Evolutionary conservation across 2,329 filamentous ascomycete species (phyloP), one percentile per base, ranked within the genome.

Genomic region (Dactylellina drechsleri): DNA sequence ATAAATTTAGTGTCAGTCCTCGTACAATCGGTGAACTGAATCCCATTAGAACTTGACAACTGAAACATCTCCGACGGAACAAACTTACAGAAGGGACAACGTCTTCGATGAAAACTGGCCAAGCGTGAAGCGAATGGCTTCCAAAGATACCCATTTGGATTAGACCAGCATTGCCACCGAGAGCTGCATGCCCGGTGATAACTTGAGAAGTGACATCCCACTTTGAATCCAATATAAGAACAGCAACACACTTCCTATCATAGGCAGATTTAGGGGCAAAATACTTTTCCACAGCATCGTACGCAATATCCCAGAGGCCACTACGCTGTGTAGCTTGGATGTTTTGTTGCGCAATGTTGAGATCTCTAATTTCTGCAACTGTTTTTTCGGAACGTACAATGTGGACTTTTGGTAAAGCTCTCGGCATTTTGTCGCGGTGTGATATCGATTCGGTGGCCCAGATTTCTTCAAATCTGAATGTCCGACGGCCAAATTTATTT

Each of bases 391-490:
- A 87, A 68, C 92, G 88, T 77, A 99, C 89, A 66, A 98, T 83
- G 81, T 98, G 94, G 26, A 99, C 85, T 79, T 92, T 94, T 12
- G 94, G 93, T 82, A 98, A 93, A 40, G 92, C 97, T 76, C 94
- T 90, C 62, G 78, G 77, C 88, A 95, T 93, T 23, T 87, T 87
- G 80, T 98, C 95, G 45, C 90, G 89, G 78, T 87, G 86, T 73
- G 91, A 94, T 72, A 92, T 85, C 1, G 92, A 91, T 6, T 93
- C 93, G 1, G 89, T 88, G 75, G 91, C 91, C 95, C 95, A 98
- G 81, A 97, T 92, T 82, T 99, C 95, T 79, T 98, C 95, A 77
- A 96, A 93, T 50, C 93, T 87, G 82, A 97, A 98, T 62, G 88
- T 90, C 68, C 94, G 89, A 71, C 94, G 87, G 8, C 93, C 93